phyloP scores from a whole-genome alignment of 352 stramenopile species.

The Phytopythium helicoides region DNA sequence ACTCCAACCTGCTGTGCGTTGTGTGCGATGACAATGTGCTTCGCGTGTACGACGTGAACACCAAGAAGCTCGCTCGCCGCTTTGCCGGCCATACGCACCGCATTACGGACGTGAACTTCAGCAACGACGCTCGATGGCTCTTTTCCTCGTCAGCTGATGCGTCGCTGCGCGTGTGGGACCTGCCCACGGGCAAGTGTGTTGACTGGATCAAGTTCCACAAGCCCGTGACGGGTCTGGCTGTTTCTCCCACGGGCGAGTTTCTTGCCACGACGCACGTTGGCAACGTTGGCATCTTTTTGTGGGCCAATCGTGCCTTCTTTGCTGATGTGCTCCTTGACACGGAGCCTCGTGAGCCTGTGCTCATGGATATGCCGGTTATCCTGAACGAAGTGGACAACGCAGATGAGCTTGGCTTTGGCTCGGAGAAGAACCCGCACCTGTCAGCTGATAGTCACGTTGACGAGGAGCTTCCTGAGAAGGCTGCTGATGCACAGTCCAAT shows the following conservation, averaged over 20 bases:
- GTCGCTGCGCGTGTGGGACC: slow-evolving; percentile 92
- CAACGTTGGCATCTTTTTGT: slow-evolving; percentile 93
- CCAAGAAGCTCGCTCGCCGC: slow-evolving; percentile 82
- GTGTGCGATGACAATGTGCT: slow-evolving; percentile 89
- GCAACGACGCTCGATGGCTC: slow-evolving; percentile 86
- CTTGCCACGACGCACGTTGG: slow-evolving; percentile 93
- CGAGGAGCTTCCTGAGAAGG: slow-evolving; percentile 44
- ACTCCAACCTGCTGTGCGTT: slow-evolving; percentile 86
- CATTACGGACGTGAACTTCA: slow-evolving; percentile 90
- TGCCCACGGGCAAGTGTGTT: slow-evolving; percentile 93
- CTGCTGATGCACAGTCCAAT: slow-evolving; percentile 12
- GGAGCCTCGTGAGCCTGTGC: slow-evolving; percentile 67
- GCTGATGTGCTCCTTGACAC: slow-evolving; percentile 83
- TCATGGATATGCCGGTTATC: slow-evolving; percentile 91
- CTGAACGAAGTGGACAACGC: slow-evolving; percentile 84
- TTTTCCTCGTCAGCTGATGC: slow-evolving; percentile 86
- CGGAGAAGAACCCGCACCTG: slow-evolving; percentile 49
- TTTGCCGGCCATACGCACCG: slow-evolving; percentile 82
- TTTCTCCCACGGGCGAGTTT: slow-evolving; percentile 95
- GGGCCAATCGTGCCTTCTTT: slow-evolving; percentile 95
- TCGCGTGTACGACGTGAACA: slow-evolving; percentile 84
- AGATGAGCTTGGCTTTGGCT: slow-evolving; percentile 50
- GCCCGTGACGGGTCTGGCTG: slow-evolving; percentile 87
- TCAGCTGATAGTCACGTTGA: slow-evolving; percentile 28
- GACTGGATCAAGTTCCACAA: slow-evolving; percentile 95